Base-by-base conservation (phyloP, 768 basidiomycete species). In the Serendipita sp. region DNA sequence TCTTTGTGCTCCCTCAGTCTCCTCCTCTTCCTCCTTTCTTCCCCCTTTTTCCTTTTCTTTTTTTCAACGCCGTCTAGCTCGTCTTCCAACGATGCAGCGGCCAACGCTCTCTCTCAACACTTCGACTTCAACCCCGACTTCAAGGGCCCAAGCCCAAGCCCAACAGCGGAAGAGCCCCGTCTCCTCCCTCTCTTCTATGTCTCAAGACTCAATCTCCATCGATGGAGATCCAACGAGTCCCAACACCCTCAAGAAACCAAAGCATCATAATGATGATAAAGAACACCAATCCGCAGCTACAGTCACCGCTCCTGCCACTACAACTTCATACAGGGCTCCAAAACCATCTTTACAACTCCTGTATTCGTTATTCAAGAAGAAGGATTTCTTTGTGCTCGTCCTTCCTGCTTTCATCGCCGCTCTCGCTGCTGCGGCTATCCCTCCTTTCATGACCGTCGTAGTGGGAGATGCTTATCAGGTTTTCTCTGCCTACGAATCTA, bases 361-460 rank as follows among this genome's bases (percentile, higher is more conserved):
- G 63, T 91, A 88, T 70, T 81, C 83, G 8, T 79, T 85, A 69
- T 75, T 85, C 67, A 76, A 83, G 0, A 75, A 77, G 10, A 76
- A 79, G 60, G 84, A 88, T 67, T 70, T 79, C 69, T 70, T 83
- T 62, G 65, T 78, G 31, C 76, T 87, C 67, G 76, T 90, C 66
- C 55, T 83, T 27, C 91, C 91, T 2, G 88, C 85, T 3, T 66
- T 83, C 64, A 5, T 79, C 63, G 76, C 83, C 11, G 86, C 90
- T 18, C 64, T 86, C 48, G 75, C 79, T 60, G 79, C 85, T 2
- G 87, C 88, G 43, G 81, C 83, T 36, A 78, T 90, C 63, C 87
- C 86, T 0, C 90, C 91, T 1, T 87, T 86, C 77, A 92, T 93
- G 89, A 91, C 91, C 4, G 76, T 81, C 36, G 81, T 90, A 68